Percentiles rank a stretch among this genome's conserved stretches.
These are phyloP conservation scores for Betula pendula DNA, from an alignment of 306 rosid genomes.

Conservation along the genomic window DNA sequence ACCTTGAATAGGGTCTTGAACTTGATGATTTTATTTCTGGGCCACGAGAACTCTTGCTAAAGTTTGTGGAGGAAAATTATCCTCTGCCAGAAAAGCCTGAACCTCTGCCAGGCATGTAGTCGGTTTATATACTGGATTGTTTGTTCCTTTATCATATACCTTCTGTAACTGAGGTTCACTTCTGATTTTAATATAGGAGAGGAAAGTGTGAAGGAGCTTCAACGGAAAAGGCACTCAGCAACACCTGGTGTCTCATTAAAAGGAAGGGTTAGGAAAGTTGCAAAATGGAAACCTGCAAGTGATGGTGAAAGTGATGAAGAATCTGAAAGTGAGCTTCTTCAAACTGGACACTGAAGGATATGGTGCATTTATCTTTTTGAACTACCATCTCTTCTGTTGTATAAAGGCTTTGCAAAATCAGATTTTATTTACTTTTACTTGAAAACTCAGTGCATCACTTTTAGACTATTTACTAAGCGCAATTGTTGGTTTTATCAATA, in stretches of 20 bases:
- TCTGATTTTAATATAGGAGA: slow-evolving; percentile 55
- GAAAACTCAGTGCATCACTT: neutral
- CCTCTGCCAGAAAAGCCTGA: slow-evolving; percentile 98
- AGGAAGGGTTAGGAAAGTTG: slow-evolving; percentile 89
- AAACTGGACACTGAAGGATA: slow-evolving; percentile 28
- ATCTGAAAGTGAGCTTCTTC: slow-evolving; percentile 71
- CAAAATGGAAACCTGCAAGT: slow-evolving; percentile 82
- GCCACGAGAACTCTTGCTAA: slow-evolving; percentile 92
- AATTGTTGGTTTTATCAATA: neutral
- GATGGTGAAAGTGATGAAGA: slow-evolving; percentile 87
- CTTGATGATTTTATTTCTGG: slow-evolving; percentile 99
- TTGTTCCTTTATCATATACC: slow-evolving; percentile 30
- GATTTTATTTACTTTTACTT: neutral
- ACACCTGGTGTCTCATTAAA: slow-evolving; percentile 83
- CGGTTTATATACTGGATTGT: slow-evolving; percentile 10
- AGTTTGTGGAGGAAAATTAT: slow-evolving; percentile 94
- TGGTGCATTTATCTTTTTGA: slow-evolving; percentile 21
- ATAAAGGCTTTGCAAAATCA: neutral
- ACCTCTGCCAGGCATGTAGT: slow-evolving; percentile 68
- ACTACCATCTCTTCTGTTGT: neutral
- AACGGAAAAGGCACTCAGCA: slow-evolving; percentile 92
- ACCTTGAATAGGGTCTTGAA: slow-evolving; percentile 72
- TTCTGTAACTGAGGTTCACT: slow-evolving; percentile 19
- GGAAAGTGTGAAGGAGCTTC: slow-evolving; percentile 95
- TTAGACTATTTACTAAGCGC: neutral